Evolutionary conservation across 345 rosid genomes (phyloP), one percentile per base, ranked within the genome.

Genomic region (Turnera subulata): DNA sequence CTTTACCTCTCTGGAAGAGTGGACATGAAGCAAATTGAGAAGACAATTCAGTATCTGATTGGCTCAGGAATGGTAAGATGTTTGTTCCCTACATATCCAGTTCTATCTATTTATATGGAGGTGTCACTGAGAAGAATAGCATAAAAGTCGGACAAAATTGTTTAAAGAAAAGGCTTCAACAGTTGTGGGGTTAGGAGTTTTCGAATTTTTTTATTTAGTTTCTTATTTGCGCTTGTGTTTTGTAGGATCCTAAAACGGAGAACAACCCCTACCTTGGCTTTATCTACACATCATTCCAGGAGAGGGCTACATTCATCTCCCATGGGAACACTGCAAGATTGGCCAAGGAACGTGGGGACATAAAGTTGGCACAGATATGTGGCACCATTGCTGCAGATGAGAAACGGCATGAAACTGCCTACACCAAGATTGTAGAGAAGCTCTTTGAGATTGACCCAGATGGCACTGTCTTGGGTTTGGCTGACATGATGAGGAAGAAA

Each of bases 401-500:
- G 74, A 91, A 84, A 78, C 95, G 98, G 46, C 98, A 91, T 15
- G 98, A 91, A 66, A 87, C 91, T 0, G 97, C 97, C 21, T 91
- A 91, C 79, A 83, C 91, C 56, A 85, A 84, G 82, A 85, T 88
- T 42, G 85, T 82, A 48, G 94, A 84, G 42, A 91, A 91, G 79
- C 92, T 91, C 25, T 76, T 85, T 12, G 96, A 91, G 77, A 74
- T 91, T 5, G 98, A 91, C 68, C 95, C 98, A n/a, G 80, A 93
- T 44, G 94, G 88, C 33, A 76, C 95, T 0, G 83, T 91, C 53
- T 4, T 68, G 58, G 82, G 90, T n/a, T 81, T 92, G 59, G 84
- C 98, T 19, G 93, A 89, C 75, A 89, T 92, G 96, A 88, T 92
- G 98, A 84, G 79, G 74, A 87, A 93, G 84, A 93, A 85, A 67